phyloP scores from a whole-genome alignment of 176 grass and related monocot species.

The Hsuehochloa calcarea region DNA sequence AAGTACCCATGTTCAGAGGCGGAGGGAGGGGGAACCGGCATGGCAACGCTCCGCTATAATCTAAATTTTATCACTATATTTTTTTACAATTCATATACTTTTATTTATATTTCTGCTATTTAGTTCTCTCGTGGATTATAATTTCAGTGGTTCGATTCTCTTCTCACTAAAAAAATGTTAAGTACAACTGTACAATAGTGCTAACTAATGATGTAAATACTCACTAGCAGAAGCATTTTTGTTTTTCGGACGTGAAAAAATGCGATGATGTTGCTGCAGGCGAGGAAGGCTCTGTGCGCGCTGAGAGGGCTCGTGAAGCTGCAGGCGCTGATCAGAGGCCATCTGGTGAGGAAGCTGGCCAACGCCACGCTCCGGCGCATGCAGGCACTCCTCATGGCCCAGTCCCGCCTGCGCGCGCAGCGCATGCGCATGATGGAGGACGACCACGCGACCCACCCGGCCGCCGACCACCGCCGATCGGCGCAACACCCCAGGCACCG shows the following conservation, averaged over 20 bases:
- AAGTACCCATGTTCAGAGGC: neutral
- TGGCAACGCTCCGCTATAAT: too few species aligned
- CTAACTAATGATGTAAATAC: neutral
- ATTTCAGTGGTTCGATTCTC: too few species aligned
- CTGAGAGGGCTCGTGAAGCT: slow-evolving; percentile 77
- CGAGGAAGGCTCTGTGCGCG: slow-evolving; percentile 76
- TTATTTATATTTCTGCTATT: too few species aligned
- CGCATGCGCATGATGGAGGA: slow-evolving; percentile 54
- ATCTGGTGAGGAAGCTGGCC: slow-evolving; percentile 77
- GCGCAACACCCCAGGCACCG: slow-evolving; percentile 50
- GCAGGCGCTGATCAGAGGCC: slow-evolving; percentile 76
- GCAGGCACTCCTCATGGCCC: slow-evolving; percentile 65
- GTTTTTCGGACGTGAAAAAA: neutral
- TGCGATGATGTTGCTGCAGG: slow-evolving; percentile 36
- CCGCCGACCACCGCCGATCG: slow-evolving; percentile 41
- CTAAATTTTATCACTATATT: too few species aligned
- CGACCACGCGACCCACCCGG: neutral
- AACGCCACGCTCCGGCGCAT: slow-evolving; percentile 71
- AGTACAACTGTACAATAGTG: neutral
- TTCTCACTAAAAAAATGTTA: neutral
- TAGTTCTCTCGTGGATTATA: too few species aligned
- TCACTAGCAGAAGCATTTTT: neutral
- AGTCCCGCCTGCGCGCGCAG: slow-evolving; percentile 59
- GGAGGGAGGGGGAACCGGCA: too few species aligned
- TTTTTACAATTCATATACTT: too few species aligned